Base-by-base conservation (phyloP, 2,329 filamentous ascomycete genomes). In the Cryphonectria radicalis region DNA sequence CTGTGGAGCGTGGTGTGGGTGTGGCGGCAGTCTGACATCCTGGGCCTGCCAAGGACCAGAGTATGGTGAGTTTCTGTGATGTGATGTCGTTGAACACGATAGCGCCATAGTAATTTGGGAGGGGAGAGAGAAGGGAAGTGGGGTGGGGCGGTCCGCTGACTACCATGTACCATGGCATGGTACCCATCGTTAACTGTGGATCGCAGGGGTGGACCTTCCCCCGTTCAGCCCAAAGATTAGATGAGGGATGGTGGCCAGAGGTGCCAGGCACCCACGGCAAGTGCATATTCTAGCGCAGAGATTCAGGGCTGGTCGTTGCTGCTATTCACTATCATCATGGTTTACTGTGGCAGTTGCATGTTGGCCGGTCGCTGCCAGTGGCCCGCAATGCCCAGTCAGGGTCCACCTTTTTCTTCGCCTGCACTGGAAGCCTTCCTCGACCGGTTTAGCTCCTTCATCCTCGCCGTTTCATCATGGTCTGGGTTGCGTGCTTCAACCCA, bases 401-500 rank as follows among this genome's bases (percentile, higher is more conserved):
- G 66, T 42, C 59, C 57, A 32, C 42, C 28, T 40, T 42, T 68
- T 63, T 25, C 59, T 63, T 63, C 59, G 59, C 67, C 55, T 42
- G 67, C 67, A 68, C 67, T 68, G 42, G 67, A 68, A 68, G 67
- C 67, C 67, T 68, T 55, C 67, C 57, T 63, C 25, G 42, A 13
- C 46, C 28, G 67, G 59, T 59, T 68, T 68, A 68, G 67, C 67
- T 22, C 42, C 25, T 11, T 32, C 57, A 46, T 68, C 67, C 57
- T 53, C 37, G 57, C 32, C 55, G 67, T 68, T 68, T 68, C 67
- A 68, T 50, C 67, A 68, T 62, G 59, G 67, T 43, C 59, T 63
- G 57, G 57, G 67, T 40, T 57, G 59, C 42, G 35, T 50, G 57
- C 67, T 17, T n/a, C 42, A 68, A 50, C 66, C 67, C 42, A 50